phyloP scores from a whole-genome alignment of 2,329 filamentous ascomycete species.

The Penicillium sp. region DNA sequence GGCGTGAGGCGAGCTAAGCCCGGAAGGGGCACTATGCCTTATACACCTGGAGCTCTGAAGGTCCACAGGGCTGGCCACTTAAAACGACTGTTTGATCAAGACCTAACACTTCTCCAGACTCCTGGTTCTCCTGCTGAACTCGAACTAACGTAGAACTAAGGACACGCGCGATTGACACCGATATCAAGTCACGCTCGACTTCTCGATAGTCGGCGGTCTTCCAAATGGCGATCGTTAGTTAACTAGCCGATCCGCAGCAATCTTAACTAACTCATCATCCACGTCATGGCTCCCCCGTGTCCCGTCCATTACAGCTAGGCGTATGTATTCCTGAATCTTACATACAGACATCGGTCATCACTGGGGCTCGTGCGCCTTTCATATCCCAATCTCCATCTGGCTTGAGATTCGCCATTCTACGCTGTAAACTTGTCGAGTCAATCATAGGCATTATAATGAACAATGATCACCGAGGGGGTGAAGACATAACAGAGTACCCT shows the following conservation, averaged over 20 bases:
- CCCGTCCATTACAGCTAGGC: not conserved
- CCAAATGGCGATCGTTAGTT: constrained; percentile 7
- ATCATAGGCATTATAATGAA: too few species aligned
- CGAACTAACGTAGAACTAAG: not conserved
- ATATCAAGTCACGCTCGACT: not conserved
- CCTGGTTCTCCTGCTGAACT: not conserved
- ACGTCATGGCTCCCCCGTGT: constrained; percentile 12
- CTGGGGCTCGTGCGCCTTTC: not conserved
- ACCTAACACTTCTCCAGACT: constrained; percentile 4
- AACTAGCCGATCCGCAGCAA: constrained; percentile 14
- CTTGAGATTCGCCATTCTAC: not conserved
- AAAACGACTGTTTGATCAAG: constrained; percentile 8
- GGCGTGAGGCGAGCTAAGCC: not conserved
- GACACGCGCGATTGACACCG: not conserved
- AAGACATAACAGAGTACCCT: too few species aligned
- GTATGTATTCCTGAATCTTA: not conserved
- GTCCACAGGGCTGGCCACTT: constrained; percentile 9
- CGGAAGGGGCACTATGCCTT: not conserved
- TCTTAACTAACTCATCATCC: constrained; percentile 19
- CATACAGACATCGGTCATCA: not conserved
- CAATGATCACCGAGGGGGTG: too few species aligned
- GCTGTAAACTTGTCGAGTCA: not conserved
- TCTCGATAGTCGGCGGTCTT: not conserved
- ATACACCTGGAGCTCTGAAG: not conserved
- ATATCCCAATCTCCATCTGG: not conserved